Percentiles rank a stretch among this genome's conserved stretches.
Conservation (phyloP, 78 protist species). For the Dictyostelium discoideum region DNA sequence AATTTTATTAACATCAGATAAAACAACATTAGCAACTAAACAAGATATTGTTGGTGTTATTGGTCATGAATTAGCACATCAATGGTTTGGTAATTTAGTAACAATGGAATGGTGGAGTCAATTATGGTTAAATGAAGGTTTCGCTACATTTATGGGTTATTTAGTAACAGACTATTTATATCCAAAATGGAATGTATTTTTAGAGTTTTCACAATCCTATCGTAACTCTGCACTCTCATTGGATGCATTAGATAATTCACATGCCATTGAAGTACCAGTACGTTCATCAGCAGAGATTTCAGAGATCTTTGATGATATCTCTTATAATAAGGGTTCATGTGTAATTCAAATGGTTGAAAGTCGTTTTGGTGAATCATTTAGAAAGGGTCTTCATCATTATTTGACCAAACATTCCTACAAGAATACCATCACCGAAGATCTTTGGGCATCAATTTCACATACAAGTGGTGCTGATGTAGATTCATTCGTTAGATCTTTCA, state of each 20-base stretch:
- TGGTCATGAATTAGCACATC: slow-evolving; percentile 80
- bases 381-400: slow-evolving; percentile 88
- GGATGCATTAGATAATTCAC: slow-evolving; percentile 89
- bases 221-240: slow-evolving; percentile 79
- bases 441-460: slow-evolving; percentile 90
- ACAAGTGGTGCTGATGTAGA: slow-evolving; percentile 25
- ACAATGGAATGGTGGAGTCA: slow-evolving; percentile 98
- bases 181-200: slow-evolving; percentile 92
- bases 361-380: slow-evolving; percentile 87
- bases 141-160: slow-evolving; percentile 90
- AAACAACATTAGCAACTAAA: slow-evolving; percentile 4
- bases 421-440: slow-evolving; percentile 91
- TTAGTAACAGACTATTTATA: slow-evolving; percentile 75
- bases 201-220: slow-evolving; percentile 69
- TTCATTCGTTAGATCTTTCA: slow-evolving; percentile 13
- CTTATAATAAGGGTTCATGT: slow-evolving; percentile 87
- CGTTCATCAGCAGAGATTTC: slow-evolving; percentile 77
- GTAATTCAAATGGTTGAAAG: slow-evolving; percentile 90
- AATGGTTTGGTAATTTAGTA: slow-evolving; percentile 98
- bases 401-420: slow-evolving; percentile 79
- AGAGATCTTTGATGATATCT: slow-evolving; percentile 95
- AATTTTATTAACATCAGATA: slow-evolving; percentile 75
- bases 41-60: slow-evolving; percentile 77
- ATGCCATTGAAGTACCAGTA: slow-evolving; percentile 95
- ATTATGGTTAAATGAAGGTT: slow-evolving; percentile 96